These are phyloP conservation scores for Candida sithepensis DNA, from an alignment of 805 yeast genomes.

Conservation along the genomic window DNA sequence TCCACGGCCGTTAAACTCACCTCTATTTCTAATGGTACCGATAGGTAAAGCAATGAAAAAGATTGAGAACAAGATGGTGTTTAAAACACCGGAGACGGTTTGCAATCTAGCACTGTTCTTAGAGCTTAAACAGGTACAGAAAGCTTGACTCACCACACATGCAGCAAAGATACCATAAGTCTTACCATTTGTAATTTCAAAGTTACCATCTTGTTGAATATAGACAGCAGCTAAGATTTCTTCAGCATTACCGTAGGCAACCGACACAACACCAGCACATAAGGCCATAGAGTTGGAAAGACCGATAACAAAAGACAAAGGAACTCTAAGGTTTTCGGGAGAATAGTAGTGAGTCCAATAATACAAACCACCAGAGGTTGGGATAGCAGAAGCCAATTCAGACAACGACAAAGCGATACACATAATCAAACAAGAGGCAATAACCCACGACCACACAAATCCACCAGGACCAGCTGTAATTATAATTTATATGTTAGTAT, in stretches of 20 bases:
- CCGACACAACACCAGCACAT: slow-evolving; percentile 62
- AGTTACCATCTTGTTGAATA: slow-evolving; percentile 47
- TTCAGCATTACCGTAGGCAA: slow-evolving; percentile 64
- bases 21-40: slow-evolving; percentile 40
- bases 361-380: slow-evolving; percentile 74
- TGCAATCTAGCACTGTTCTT: slow-evolving; percentile 56
- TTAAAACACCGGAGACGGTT: slow-evolving; percentile 52
- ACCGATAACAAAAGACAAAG: slow-evolving; percentile 77
- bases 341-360: slow-evolving; percentile 68
- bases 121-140: slow-evolving; percentile 55
- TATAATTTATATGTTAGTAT: not conserved
- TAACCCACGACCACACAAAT: slow-evolving; percentile 71
- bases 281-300: slow-evolving; percentile 74
- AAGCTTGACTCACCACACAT: slow-evolving; percentile 48
- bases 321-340: slow-evolving; percentile 50
- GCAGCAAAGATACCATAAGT: slow-evolving; percentile 67
- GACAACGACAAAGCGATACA: slow-evolving; percentile 61
- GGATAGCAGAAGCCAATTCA: slow-evolving; percentile 64
- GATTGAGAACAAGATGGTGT: slow-evolving; percentile 48
- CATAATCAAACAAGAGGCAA: slow-evolving; percentile 53
- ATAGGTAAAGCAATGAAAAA: slow-evolving; percentile 64
- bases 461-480: slow-evolving; percentile 49
- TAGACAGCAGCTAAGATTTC: slow-evolving; percentile 58
- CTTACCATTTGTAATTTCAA: slow-evolving; percentile 49
- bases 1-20: slow-evolving; percentile 42